Percentiles rank a stretch among this genome's conserved stretches.
Evolutionary conservation across 2,329 filamentous ascomycete genomes (phyloP).

Genomic region (Microsporum ferrugineum): DNA sequence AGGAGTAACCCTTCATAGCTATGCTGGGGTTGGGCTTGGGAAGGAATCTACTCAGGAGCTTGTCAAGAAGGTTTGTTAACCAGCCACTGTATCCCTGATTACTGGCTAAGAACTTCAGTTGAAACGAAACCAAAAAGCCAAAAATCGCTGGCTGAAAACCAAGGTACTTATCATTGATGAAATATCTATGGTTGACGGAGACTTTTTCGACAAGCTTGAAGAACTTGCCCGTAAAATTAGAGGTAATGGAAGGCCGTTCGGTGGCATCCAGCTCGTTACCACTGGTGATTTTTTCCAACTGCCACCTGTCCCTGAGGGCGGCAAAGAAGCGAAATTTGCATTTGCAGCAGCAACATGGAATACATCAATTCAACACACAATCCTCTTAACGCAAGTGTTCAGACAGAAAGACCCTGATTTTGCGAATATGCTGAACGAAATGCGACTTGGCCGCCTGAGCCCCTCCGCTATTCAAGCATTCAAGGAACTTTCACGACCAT

Average conservation of each 20-base stretch:
- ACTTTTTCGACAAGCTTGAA: slow-evolving; percentile 92
- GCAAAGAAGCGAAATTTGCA: slow-evolving; percentile 68
- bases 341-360: slow-evolving; percentile 89
- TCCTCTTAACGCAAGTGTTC: slow-evolving; percentile 89
- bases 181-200: slow-evolving; percentile 96
- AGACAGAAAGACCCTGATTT: slow-evolving; percentile 87
- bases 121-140: slow-evolving; percentile 74
- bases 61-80: slow-evolving; percentile 55
- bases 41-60: slow-evolving; percentile 74
- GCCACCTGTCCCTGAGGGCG: slow-evolving; percentile 76
- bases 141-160: slow-evolving; percentile 75
- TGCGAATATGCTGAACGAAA: slow-evolving; percentile 92
- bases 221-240: slow-evolving; percentile 72
- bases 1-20: slow-evolving; percentile 90
- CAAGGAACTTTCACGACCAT: slow-evolving; percentile 56
- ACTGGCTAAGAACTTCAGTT: slow-evolving; percentile 39
- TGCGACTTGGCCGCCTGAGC: slow-evolving; percentile 76
- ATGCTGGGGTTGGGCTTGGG: slow-evolving; percentile 85
- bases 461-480: slow-evolving; percentile 68
- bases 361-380: slow-evolving; percentile 88
- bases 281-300: slow-evolving; percentile 98
- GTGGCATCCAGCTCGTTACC: slow-evolving; percentile 88
- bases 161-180: slow-evolving; percentile 87
- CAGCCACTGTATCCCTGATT: neutral
- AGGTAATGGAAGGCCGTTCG: slow-evolving; percentile 86